These are phyloP conservation scores for Plantago coronopus DNA, from an alignment of 305 asterid genomes.

Conservation along the genomic window DNA sequence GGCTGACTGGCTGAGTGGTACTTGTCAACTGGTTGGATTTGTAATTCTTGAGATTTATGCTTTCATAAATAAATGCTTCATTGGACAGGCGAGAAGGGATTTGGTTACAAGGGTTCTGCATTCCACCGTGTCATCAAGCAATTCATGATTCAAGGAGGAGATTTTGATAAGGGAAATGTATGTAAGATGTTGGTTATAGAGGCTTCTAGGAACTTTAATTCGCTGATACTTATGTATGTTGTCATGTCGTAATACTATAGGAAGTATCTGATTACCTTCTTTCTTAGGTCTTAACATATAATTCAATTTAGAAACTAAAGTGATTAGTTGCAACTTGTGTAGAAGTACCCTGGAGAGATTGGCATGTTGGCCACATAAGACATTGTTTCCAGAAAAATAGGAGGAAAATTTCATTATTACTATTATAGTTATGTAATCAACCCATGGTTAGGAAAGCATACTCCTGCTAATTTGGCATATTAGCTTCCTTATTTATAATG, in stretches of 20 bases:
- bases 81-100: conserved; percentile 85
- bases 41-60: conserved; percentile 11
- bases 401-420: too few relatives aligned
- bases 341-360: background rate
- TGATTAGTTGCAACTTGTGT: background rate
- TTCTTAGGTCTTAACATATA: too few relatives aligned
- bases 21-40: background rate
- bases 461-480: too few relatives aligned
- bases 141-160: conserved; percentile 99
- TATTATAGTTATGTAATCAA: too few relatives aligned
- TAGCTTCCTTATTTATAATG: too few relatives aligned
- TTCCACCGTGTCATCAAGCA: conserved; percentile 91
- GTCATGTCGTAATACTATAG: too few relatives aligned
- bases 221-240: too few relatives aligned
- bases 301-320: too few relatives aligned
- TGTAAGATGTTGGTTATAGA: conserved; percentile 34
- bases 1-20: background rate
- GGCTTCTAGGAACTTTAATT: background rate
- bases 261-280: too few relatives aligned
- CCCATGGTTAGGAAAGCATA: too few relatives aligned
- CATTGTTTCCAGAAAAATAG: too few relatives aligned
- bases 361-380: background rate
- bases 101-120: conserved; percentile 81
- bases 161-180: conserved; percentile 88
- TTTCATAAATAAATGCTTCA: background rate